Evolutionary conservation across 2,329 filamentous ascomycete species (phyloP), one percentile per base, ranked within the genome.

Genomic region (Niveomyces coronatus): DNA sequence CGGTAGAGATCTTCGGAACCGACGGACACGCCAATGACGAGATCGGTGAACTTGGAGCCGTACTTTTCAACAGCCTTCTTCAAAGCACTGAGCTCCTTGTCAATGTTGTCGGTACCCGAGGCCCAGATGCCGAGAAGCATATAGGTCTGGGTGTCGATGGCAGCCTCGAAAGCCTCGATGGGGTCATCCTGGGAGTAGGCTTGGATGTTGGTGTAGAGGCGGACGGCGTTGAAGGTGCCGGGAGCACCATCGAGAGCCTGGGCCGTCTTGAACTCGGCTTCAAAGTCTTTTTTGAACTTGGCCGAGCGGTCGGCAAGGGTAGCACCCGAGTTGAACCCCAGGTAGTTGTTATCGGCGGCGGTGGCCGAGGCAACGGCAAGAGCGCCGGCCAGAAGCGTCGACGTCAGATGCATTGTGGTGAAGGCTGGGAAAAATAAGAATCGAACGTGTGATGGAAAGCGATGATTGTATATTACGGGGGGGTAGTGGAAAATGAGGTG

Each of bases 121-220:
- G 70, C 58, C 79, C 79, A 83, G 51, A 82, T 62, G 45, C 79
- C 78, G 36, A 79, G 74, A 24, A 82, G 71, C 31, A 83, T 61
- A 46, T 70, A 61, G 14, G 73, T 76, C 30, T 76, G 64, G 44
- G 74, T 76, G 42, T 67, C 62, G 31, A 79, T 64, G 49, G 79
- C 78, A 24, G 79, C 79, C 62, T 85, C 83, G 62, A 89, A 75
- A 29, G 87, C 87, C 65, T 85, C 67, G 53, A 94, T 67, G 37
- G 86, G 87, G 59, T 89, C 82, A 49, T 74, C 71, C 65, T 84
- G 71, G 53, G 79, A 65, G 59, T 74, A 64, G 52, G 69, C 70
- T 57, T 75, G 71, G 54, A 79, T 74, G 65, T 74, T 78, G 55
- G 80, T 83, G 67, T 84, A 82, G 22, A 81, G 64, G 37, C 77